Base-by-base conservation (phyloP, 2,329 filamentous ascomycete species). In the Xylariaceae sp. region DNA sequence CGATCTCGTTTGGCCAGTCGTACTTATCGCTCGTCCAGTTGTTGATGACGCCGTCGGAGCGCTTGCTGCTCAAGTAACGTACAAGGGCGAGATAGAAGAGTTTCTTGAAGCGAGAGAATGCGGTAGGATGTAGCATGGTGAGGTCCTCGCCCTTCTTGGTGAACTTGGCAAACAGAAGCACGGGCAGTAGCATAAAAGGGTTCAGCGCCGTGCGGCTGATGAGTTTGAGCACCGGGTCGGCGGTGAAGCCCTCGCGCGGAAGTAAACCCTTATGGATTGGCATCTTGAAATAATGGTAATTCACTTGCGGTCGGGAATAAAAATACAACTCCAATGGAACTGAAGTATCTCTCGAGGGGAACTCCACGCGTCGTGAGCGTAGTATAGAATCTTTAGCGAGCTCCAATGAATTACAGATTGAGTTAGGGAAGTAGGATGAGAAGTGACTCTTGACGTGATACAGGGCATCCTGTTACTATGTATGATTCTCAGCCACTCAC, bases 1-100 rank as follows among this genome's bases (percentile, higher is more conserved):
- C 86, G 47, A 92, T 80, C 75, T 92, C 89, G 48, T 80, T 81
- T 19, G 78, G 75, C 87, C 89, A 92, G 69, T 86, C 80, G 73
- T 87, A 89, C 36, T 69, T 74, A 65, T 85, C 84, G 9, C 64
- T 69, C 1, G 69, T 76, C 77, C 79, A 84, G 68, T 80, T 81
- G 69, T 82, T 79, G 53, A 78, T 62, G 1, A 75, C 75, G 2
- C 79, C 75, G 2, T 75, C 72, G 65, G 83, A 85, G 11, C 87
- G 71, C 70, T 78, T 84, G 12, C 69, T 70, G 66, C 80, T 85
- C 14, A 82, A 62, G 52, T 75, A 75, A 26, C 78, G 74, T 7
- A 79, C 63, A 17, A 88, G 58, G 3, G 83, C 82, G 23, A 87
- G 68, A 19, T 76, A 78, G 55, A 86, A 75, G 23, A 87, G 74